Base-by-base conservation (phyloP, 2,329 filamentous ascomycete species). In the Colletotrichum falcatum region DNA sequence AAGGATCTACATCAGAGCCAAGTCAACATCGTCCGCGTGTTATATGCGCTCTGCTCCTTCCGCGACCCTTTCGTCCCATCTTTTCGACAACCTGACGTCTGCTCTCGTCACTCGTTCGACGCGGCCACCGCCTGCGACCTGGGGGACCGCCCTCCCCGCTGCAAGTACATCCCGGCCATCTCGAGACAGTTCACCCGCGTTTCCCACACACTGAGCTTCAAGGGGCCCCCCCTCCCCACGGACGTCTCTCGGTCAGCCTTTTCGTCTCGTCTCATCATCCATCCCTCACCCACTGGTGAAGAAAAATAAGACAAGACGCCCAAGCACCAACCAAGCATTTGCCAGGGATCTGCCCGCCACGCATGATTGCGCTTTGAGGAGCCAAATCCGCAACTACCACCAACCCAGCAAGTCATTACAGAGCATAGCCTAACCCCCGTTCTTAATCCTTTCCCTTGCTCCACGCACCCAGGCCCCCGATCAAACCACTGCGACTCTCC, bases 191-290 rank as follows among this genome's bases (percentile, higher is more conserved):
- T 33, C 35, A 63, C 53, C 68, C 54, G 49, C 49, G 44, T 42
- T 66, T 71, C 65, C 42, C 58, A 66, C 68, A 68, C 64, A 35
- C 59, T 68, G 53, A 60, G 68, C 68, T 61, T 71, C 68, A 71
- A 71, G 68, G 67, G 67, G 49, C 35, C 28, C 49, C 54, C 35
- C 39, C 35, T 63, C 56, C 65, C 68, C 68, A 71, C 68, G 67
- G 64, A 71, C 68, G 46, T 39, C 54, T 56, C 12, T 55, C n/a
- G 12, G 23, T 54, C 46, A 63, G 64, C 59, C 64, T 71, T 56
- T 56, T 68, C 64, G 68, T 71, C 67, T 70, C 67, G 67, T 67
- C 68, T 71, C 68, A 71, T 71, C 53, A 53, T 59, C 53, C 48
- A 53, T 63, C 58, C 60, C 28, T 68, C 64, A 39, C 42, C 63